Conservation (phyloP, 306 rosid species). For the Canavalia ensiformis region DNA sequence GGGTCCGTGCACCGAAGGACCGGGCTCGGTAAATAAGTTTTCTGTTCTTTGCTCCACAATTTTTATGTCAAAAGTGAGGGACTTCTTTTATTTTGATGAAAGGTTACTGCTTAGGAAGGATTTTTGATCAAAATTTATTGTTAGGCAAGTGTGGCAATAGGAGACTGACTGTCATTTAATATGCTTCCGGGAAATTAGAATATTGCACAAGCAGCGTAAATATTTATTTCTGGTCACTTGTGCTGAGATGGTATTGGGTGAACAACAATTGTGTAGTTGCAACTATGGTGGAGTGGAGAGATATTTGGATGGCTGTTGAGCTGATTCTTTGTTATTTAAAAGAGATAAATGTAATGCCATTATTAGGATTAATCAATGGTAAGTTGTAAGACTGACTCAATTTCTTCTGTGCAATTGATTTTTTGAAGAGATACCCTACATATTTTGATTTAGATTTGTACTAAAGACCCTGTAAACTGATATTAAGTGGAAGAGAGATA, state of each 20-base stretch:
- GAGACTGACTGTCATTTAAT: slow-evolving; percentile 9
- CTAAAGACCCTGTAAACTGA: neutral
- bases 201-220: neutral
- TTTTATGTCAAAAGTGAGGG: neutral
- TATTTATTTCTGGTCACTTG: neutral
- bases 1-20: slow-evolving; percentile 96
- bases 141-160: slow-evolving; percentile 7
- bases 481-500: neutral
- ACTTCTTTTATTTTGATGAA: neutral
- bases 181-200: slow-evolving; percentile 2
- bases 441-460: neutral
- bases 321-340: neutral
- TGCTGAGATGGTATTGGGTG: neutral
- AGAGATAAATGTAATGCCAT: neutral
- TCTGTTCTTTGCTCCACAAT: neutral
- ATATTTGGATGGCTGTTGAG: neutral
- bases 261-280: neutral
- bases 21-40: slow-evolving; percentile 74
- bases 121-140: neutral
- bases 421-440: neutral
- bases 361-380: slow-evolving; percentile 1
- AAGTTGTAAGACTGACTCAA: neutral
- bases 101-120: neutral
- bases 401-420: slow-evolving; percentile 12
- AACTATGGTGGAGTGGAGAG: neutral